These are phyloP conservation scores for Beauveria scarabaeidicola DNA, from an alignment of 2,329 filamentous ascomycete species.

Conservation along the genomic window DNA sequence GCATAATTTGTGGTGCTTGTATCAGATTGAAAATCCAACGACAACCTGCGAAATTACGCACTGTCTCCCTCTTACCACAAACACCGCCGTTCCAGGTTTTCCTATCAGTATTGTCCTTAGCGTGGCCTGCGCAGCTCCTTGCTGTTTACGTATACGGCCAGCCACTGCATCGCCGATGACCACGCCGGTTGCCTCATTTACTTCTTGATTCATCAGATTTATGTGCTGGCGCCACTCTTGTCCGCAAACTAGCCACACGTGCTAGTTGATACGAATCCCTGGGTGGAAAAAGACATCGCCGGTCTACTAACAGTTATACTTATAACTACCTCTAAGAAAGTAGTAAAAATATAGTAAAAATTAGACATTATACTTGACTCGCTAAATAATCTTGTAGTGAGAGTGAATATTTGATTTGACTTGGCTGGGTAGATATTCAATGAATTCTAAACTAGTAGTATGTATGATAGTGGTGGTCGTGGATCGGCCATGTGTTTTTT, in stretches of 20 bases:
- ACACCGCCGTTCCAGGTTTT: background rate
- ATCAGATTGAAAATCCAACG: background rate
- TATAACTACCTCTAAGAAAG: too few species aligned
- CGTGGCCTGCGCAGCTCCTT: background rate
- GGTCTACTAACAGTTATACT: too few species aligned
- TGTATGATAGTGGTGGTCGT: too few species aligned
- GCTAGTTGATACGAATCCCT: background rate
- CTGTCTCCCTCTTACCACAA: background rate
- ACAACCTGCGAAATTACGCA: background rate
- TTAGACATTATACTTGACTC: too few species aligned
- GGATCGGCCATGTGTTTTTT: too few species aligned
- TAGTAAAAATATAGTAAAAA: too few species aligned
- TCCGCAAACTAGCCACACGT: background rate
- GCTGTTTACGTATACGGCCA: background rate
- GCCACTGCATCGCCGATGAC: constrained; percentile 1
- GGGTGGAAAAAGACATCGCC: too few species aligned
- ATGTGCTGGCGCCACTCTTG: background rate
- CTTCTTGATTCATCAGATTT: background rate
- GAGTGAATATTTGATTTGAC: too few species aligned
- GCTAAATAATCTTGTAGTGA: too few species aligned
- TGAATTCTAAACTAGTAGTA: too few species aligned
- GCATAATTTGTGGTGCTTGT: background rate
- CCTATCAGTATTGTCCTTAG: background rate
- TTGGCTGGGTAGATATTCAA: too few species aligned
- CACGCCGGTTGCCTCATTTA: background rate